Conservation (phyloP, 1,284 basidiomycete genomes). For the Wallemia mellicola region DNA sequence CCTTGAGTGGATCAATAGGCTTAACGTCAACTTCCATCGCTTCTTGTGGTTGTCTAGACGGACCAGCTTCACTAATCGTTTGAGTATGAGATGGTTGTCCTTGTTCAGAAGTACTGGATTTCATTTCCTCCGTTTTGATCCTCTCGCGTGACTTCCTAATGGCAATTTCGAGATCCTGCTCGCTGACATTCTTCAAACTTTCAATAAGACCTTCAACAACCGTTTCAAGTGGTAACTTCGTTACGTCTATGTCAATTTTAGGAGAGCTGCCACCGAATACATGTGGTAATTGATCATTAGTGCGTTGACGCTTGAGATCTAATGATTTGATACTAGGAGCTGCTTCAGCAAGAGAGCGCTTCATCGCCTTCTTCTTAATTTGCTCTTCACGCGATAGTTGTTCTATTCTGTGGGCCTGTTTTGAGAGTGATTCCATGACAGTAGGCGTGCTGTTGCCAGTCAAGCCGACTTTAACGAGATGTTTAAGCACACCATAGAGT, state of each 20-base stretch:
- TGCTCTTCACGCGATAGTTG: not conserved
- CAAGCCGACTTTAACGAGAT: not conserved
- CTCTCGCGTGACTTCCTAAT: not conserved
- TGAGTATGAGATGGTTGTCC: not conserved
- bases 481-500: not conserved
- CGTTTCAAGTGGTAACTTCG: not conserved
- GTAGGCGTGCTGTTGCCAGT: not conserved
- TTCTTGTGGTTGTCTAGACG: not conserved
- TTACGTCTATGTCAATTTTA: not conserved
- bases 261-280: not conserved
- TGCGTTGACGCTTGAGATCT: not conserved
- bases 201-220: not conserved
- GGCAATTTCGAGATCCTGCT: not conserved
- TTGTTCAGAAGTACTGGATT: not conserved
- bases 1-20: not conserved
- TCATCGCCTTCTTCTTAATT: not conserved
- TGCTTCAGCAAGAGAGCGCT: not conserved
- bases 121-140: not conserved
- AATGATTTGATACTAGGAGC: not conserved
- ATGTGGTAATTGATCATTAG: not conserved
- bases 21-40: not conserved
- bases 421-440: not conserved
- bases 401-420: not conserved
- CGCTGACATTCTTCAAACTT: not conserved
- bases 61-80: no score